Base-by-base conservation (phyloP, 1,284 basidiomycete genomes). In the Boletus calvinii region DNA sequence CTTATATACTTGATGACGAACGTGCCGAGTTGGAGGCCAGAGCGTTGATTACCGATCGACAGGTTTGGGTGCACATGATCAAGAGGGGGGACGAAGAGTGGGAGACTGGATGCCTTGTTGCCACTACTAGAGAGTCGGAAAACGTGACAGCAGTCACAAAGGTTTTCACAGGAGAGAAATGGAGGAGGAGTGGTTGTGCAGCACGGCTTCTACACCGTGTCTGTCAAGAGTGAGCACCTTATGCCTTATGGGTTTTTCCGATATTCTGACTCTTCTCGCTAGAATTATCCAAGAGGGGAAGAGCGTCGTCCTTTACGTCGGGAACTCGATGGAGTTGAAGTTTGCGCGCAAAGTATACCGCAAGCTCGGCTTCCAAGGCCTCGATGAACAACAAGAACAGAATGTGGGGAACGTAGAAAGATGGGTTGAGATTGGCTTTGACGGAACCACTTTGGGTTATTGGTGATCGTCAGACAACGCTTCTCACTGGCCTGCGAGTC, bases 21-120 rank as follows among this genome's bases (percentile, higher is more conserved):
- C 53, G 62, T 18, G 83, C 86, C 0, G 24, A 65, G 1, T 41
- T 61, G 9, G 87, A 90, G 64, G 85, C 86, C 1, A 53, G 53
- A 12, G 59, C 70, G 7, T 62, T 87, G 46, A 77, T 89, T 26
- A 49, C 58, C 5, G 72, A 76, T 12, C 49, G 68, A 10, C 73
- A 79, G 50, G 74, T 82, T 2, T 90, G 87, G 87, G 79, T 88
- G 1, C 81, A 84, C 56, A 70, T 75, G 40, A 70, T 81, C 17
- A 59, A 61, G 36, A 56, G 46, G 4, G 63, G 57, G 13, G 57
- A 53, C 13, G 55, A 59, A 37, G 39, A 65, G 22, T 54, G 50
- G 55, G 72, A 76, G 48, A 76, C 84, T 30, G 83, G 86, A 1
- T 88, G 77, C 15, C 79, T 90, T 34, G 83, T 83, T 2, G 84